Base-by-base conservation (phyloP, 2,329 filamentous ascomycete genomes). In the Colletotrichum musae region DNA sequence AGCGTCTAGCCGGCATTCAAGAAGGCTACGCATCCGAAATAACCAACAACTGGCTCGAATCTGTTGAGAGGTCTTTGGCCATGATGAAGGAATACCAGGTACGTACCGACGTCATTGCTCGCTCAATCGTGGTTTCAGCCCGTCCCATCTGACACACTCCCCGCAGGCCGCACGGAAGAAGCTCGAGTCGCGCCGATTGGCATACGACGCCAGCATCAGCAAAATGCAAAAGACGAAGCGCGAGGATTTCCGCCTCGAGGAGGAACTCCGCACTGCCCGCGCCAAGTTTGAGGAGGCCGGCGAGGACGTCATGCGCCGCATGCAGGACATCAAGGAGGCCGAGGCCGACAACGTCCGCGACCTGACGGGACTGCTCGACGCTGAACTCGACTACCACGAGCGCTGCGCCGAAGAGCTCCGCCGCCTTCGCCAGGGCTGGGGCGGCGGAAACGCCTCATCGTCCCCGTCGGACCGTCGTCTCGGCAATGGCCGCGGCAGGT, bases 81-180 rank as follows among this genome's bases (percentile, higher is more conserved):
- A 96, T 97, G 87, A 95, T 98, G 94, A 98, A 97, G 80, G 96
- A 98, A 77, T 98, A 97, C 76, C 94, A 98, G 87, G 93, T 95
- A 86, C 63, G 87, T 79, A 48, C 70, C 70, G 18, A 66, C 45
- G 66, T 68, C 57, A 45, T 66, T 56, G 64, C 58, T 62, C 41
- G 41, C 47, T 21, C 41, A 62, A 6, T 47, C 6, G 45, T 10
- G 28, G 65, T 64, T 66, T 58, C 72, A 56, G 68, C 67, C 53
- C 68, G 43, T 68, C 60, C 54, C 48, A 67, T 68, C 62, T 71
- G 57, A 60, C 58, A 63, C 58, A 68, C 52, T 48, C 39, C 26
- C 28, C 48, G 69, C 68, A 92, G 92, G 86, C 88, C 73, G 90
- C 95, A 58, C 92, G 95, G 77, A 98, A 96, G 88, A 98, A 97